Percentiles rank a stretch among this genome's conserved stretches.
Conservation (phyloP, 2,329 filamentous ascomycete species). For the Stachybotrys elegans region DNA sequence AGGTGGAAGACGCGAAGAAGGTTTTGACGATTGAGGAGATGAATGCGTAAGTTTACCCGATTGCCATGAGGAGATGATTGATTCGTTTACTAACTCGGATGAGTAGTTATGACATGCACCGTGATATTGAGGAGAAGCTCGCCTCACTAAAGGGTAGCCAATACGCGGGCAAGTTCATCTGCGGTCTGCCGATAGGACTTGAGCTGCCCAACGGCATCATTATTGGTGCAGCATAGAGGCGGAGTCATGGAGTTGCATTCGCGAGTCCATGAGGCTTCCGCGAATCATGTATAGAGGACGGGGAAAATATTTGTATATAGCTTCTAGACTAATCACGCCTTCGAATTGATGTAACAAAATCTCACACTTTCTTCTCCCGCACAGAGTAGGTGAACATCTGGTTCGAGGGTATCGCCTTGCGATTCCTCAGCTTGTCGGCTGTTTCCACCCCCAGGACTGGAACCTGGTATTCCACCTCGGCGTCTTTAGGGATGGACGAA, state of each 20-base stretch:
- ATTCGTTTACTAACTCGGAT: not conserved
- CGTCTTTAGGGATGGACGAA: slow-evolving; percentile 14
- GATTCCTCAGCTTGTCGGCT: slow-evolving; percentile 25
- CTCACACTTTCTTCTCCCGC: too few relatives aligned
- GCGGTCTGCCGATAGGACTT: slow-evolving; percentile 41
- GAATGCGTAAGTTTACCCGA: slow-evolving; percentile 46
- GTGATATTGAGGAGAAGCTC: slow-evolving; percentile 46
- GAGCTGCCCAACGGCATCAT: slow-evolving; percentile 44
- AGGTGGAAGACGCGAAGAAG: slow-evolving; percentile 55
- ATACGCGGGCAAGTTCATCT: slow-evolving; percentile 33
- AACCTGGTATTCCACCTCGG: slow-evolving; percentile 21
- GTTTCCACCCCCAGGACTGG: slow-evolving; percentile 26
- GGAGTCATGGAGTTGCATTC: too few relatives aligned
- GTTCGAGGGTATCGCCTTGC: slow-evolving; percentile 24
- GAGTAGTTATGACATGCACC: slow-evolving; percentile 52
- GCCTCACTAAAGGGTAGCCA: slow-evolving; percentile 24
- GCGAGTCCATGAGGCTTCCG: too few relatives aligned
- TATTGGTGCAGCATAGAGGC: slow-evolving; percentile 22
- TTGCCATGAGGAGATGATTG: rapidly evolving
- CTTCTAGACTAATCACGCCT: too few relatives aligned
- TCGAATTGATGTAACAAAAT: too few relatives aligned
- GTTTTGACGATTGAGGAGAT: slow-evolving; percentile 66
- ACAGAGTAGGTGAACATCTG: slow-evolving; percentile 22
- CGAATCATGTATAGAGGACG: too few relatives aligned
- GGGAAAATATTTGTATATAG: too few relatives aligned